A percentile compares a stretch with the other conserved stretches of the same genome.
These are phyloP conservation scores for Fusarium buharicum DNA, from an alignment of 2,329 filamentous ascomycete genomes.

Conservation along the genomic window DNA sequence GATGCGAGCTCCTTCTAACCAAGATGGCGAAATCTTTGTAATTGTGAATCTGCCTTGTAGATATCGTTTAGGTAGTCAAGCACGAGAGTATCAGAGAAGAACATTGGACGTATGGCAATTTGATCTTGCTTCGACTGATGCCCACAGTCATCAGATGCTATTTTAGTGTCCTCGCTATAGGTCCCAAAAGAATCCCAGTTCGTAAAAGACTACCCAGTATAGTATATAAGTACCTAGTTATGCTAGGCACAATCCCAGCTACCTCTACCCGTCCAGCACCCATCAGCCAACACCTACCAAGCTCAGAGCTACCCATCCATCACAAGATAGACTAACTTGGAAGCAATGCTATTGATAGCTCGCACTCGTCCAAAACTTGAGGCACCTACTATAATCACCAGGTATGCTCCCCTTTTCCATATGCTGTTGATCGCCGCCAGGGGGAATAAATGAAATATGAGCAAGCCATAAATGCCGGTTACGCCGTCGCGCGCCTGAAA, in stretches of 20 bases:
- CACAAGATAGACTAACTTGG: background rate
- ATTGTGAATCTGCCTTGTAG: no score
- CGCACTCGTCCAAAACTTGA: slow-evolving; percentile 2
- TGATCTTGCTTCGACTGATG: slow-evolving; percentile 1
- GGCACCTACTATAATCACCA: slow-evolving; percentile 23
- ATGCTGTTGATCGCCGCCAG: slow-evolving; percentile 39
- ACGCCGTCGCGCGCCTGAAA: slow-evolving; percentile 44
- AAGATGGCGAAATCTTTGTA: no score
- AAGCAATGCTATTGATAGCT: background rate
- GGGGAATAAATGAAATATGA: slow-evolving; percentile 40
- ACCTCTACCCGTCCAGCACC: no score
- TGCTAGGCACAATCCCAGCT: background rate
- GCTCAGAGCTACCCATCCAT: background rate
- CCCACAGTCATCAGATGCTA: slow-evolving; percentile 2
- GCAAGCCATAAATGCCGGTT: slow-evolving; percentile 43
- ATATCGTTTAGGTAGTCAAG: no score
- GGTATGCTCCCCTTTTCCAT: slow-evolving; percentile 36
- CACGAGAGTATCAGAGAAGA: background rate
- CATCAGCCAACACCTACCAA: background rate
- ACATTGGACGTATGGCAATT: background rate
- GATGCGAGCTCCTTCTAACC: no score
- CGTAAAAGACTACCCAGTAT: slow-evolving; percentile 9
- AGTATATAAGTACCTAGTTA: no score
- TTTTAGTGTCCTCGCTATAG: background rate
- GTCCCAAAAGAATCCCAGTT: background rate